These are phyloP conservation scores for Gentiana macrophylla DNA, from an alignment of 257 asterid species.

Conservation along the genomic window DNA sequence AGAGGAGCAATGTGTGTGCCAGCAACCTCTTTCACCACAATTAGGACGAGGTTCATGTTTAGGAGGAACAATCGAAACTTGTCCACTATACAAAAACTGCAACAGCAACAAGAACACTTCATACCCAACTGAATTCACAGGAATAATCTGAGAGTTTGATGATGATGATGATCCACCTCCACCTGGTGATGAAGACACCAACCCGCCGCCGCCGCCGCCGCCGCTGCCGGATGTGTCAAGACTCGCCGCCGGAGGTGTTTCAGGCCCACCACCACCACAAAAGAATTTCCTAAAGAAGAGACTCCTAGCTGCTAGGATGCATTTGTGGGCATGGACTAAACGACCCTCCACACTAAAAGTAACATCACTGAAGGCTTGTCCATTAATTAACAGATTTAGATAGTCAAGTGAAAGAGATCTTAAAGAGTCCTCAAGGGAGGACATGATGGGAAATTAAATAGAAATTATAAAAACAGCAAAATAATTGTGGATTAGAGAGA, in stretches of 20 bases:
- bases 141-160: slow-evolving; percentile 38
- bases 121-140: slow-evolving; percentile 78
- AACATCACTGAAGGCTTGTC: slow-evolving; percentile 93
- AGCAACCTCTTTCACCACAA: slow-evolving; percentile 80
- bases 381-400: slow-evolving; percentile 87
- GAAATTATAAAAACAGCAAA: too few relatives aligned
- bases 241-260: slow-evolving; percentile 27
- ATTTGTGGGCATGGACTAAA: slow-evolving; percentile 77
- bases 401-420: slow-evolving; percentile 87
- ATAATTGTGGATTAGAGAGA: too few relatives aligned
- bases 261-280: slow-evolving; percentile 52
- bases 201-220: slow-evolving; percentile 14
- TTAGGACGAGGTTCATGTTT: slow-evolving; percentile 88
- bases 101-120: slow-evolving; percentile 81
- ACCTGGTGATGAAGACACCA: slow-evolving; percentile 39
- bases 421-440: slow-evolving; percentile 64
- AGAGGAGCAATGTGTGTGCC: slow-evolving; percentile 98
- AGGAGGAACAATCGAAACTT: slow-evolving; percentile 90
- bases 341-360: slow-evolving; percentile 96
- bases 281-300: slow-evolving; percentile 82
- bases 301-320: slow-evolving; percentile 87
- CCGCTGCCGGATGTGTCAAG: slow-evolving; percentile 15
- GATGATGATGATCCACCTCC: slow-evolving; percentile 5
- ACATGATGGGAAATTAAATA: too few relatives aligned
- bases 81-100: slow-evolving; percentile 91